Conservation (phyloP, 139 green algal species). For the Nannochloris sp. region DNA sequence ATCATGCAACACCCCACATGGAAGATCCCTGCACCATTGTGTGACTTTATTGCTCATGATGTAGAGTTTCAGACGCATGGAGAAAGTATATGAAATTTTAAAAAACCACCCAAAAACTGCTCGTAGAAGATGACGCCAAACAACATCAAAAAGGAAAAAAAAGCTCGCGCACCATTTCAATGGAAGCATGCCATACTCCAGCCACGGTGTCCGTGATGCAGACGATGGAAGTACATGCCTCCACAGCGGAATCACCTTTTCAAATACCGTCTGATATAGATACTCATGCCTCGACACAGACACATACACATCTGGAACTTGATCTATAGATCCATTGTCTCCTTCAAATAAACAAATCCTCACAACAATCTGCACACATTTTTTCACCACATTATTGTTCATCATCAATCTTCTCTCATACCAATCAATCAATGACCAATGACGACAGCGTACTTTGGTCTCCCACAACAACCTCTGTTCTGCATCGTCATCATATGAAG, state of each 20-base stretch:
- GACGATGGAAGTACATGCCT: slow-evolving; percentile 46
- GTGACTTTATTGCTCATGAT: too few relatives aligned
- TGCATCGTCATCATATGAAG: background rate
- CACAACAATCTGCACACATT: slow-evolving; percentile 17
- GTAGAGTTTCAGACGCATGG: too few relatives aligned
- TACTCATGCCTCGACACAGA: slow-evolving; percentile 36
- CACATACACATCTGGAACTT: slow-evolving; percentile 16
- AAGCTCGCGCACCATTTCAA: slow-evolving; percentile 36
- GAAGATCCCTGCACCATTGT: slow-evolving; percentile 29
- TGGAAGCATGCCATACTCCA: slow-evolving; percentile 31
- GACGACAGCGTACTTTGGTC: background rate
- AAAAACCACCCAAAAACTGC: too few relatives aligned
- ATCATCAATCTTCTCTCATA: too few relatives aligned
- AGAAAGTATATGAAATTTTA: too few relatives aligned
- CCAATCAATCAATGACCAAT: too few relatives aligned
- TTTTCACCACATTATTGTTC: too few relatives aligned
- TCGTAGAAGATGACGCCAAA: too few relatives aligned
- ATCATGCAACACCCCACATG: slow-evolving; percentile 40
- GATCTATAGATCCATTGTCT: slow-evolving; percentile 19
- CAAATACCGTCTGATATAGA: slow-evolving; percentile 23
- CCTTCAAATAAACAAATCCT: slow-evolving; percentile 16
- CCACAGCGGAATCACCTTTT: slow-evolving; percentile 16
- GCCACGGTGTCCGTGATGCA: slow-evolving; percentile 31
- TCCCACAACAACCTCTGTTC: slow-evolving; percentile 1
- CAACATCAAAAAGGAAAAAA: background rate